These are phyloP conservation scores for Cladophialophora carrionii DNA, from an alignment of 2,329 filamentous ascomycete species.

Conservation along the genomic window DNA sequence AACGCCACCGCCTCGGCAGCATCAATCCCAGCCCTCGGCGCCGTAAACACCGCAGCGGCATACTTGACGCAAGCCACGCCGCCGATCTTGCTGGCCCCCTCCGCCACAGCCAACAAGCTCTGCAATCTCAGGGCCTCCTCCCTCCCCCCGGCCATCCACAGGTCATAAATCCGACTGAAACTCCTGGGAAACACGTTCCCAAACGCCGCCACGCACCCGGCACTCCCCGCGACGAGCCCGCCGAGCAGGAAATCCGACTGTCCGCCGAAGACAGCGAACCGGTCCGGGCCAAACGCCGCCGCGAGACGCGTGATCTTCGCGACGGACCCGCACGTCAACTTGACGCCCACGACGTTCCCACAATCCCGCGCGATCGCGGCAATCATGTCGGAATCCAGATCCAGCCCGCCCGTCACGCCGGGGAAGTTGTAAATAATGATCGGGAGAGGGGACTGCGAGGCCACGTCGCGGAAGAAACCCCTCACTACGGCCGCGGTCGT, in stretches of 20 bases:
- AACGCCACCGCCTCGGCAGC: constrained; percentile 58
- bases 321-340: constrained; percentile 66
- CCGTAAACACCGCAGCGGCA: constrained; percentile 64
- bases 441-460: constrained; percentile 55
- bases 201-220: constrained; percentile 62
- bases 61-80: constrained; percentile 68
- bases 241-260: constrained; percentile 71
- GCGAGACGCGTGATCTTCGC: constrained; percentile 62
- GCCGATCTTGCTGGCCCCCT: constrained; percentile 67
- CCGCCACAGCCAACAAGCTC: constrained; percentile 64
- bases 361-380: constrained; percentile 55
- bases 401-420: constrained; percentile 67
- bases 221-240: constrained; percentile 56
- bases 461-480: constrained; percentile 63
- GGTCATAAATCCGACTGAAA: constrained; percentile 60
- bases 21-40: constrained; percentile 60
- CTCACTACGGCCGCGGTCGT: constrained; percentile 61
- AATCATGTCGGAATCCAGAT: constrained; percentile 67
- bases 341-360: constrained; percentile 65
- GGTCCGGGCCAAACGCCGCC: constrained; percentile 55
- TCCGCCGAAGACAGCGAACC: constrained; percentile 71
- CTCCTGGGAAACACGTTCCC: constrained; percentile 61
- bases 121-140: constrained; percentile 65
- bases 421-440: constrained; percentile 71
- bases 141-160: constrained; percentile 61